These are phyloP conservation scores for Citrus hindsii DNA, from an alignment of 345 rosid species.

Conservation along the genomic window DNA sequence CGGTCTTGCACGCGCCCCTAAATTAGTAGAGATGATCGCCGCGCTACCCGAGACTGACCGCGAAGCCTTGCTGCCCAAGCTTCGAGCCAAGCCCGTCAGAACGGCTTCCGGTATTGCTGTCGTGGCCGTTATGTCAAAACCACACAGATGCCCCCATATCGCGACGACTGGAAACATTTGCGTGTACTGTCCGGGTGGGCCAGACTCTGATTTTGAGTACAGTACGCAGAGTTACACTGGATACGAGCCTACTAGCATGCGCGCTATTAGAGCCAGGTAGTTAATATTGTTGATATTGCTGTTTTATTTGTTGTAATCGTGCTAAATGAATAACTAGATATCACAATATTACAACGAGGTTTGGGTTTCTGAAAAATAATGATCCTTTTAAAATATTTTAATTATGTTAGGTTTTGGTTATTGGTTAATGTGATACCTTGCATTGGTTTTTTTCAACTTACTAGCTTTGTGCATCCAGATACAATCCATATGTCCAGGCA, in stretches of 20 bases:
- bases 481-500: conserved; percentile 96
- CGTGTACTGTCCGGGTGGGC: conserved; percentile 97
- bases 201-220: conserved; percentile 97
- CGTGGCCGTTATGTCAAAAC: conserved; percentile 98
- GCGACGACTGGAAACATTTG: conserved; percentile 97
- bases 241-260: conserved; percentile 99
- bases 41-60: conserved; percentile 94
- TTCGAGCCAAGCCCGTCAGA: conserved; percentile 94
- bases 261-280: conserved; percentile 98
- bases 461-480: conserved; percentile 42
- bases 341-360: too few species aligned
- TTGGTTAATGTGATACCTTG: background rate
- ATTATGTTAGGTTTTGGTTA: background rate
- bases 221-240: conserved; percentile 99
- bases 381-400: background rate
- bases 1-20: conserved; percentile 90
- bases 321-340: background rate
- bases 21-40: conserved; percentile 97
- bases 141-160: conserved; percentile 96
- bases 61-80: conserved; percentile 86
- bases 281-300: background rate
- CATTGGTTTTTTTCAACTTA: background rate
- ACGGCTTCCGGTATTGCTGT: conserved; percentile 98
- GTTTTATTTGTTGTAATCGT: background rate
- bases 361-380: too few species aligned